phyloP scores from a whole-genome alignment of 2,329 filamentous ascomycete species.

The Blastomyces gilchristii region DNA sequence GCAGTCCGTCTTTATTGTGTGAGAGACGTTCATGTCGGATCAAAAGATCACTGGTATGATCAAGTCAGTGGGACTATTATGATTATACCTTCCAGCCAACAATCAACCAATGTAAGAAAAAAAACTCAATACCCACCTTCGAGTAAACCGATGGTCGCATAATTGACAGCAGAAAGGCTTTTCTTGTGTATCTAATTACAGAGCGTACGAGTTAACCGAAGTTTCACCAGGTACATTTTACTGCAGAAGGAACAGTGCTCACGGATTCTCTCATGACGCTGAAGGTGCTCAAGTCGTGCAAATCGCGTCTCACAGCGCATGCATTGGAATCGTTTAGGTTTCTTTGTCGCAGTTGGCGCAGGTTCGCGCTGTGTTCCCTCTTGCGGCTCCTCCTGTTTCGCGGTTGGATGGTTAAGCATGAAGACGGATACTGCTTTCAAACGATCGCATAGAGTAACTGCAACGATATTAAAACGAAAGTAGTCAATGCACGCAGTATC shows the following conservation, averaged over 20 bases:
- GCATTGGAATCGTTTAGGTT: conserved; percentile 6
- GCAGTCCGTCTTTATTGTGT: conserved; percentile 21
- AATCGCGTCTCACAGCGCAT: conserved; percentile 10
- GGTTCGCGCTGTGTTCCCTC: neutral
- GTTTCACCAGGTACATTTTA: neutral
- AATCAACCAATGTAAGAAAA: neutral
- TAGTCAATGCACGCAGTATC: neutral
- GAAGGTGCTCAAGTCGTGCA: conserved; percentile 33
- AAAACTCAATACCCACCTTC: conserved; percentile 22
- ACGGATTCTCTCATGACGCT: conserved; percentile 32
- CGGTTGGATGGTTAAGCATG: neutral
- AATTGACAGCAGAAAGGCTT: conserved; percentile 33
- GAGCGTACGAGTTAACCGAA: neutral
- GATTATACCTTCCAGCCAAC: neutral
- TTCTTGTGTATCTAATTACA: conserved; percentile 27
- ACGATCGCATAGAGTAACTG: neutral
- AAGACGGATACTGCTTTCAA: neutral
- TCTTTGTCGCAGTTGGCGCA: neutral
- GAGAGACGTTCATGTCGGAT: conserved; percentile 33
- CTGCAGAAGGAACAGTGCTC: neutral
- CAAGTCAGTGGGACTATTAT: neutral
- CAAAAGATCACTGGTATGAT: conserved; percentile 27
- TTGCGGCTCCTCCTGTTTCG: neutral
- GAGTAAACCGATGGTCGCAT: conserved; percentile 34
- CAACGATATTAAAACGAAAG: neutral